Evolutionary conservation across 495 filamentous ascomycete genomes (phyloP).

Genomic region (Penicillium ochrochloron): DNA sequence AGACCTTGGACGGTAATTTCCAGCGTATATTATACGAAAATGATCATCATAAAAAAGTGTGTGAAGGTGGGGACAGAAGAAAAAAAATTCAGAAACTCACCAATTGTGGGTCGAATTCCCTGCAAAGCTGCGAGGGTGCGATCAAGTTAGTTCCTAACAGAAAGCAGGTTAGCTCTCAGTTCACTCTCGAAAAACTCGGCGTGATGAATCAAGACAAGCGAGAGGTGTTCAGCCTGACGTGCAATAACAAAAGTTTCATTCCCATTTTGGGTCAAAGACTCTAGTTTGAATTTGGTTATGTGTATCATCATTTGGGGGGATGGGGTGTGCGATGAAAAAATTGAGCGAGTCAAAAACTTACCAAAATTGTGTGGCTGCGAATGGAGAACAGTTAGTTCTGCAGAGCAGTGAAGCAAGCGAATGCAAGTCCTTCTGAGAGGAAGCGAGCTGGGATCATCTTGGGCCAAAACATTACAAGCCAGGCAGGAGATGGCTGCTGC

Average conservation of each 20-base stretch:
- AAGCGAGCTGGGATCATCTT: not conserved
- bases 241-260: conserved; percentile 92
- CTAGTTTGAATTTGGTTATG: conserved; percentile 96
- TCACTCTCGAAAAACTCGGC: conserved; percentile 16
- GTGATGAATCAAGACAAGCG: conserved; percentile 24
- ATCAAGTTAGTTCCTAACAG: conserved; percentile 29
- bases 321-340: conserved; percentile 17
- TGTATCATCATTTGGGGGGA: conserved; percentile 65
- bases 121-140: not conserved
- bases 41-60: conserved; percentile 63
- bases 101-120: conserved; percentile 17
- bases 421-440: not conserved
- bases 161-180: conserved; percentile 36
- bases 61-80: conserved; percentile 4
- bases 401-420: not conserved
- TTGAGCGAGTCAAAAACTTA: conserved; percentile 20
- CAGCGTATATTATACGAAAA: conserved; percentile 83
- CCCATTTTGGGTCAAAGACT: conserved; percentile 94
- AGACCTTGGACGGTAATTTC: conserved; percentile 99
- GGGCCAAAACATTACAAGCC: conserved; percentile 29
- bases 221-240: conserved; percentile 94
- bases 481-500: conserved; percentile 19
- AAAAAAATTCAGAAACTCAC: conserved; percentile 32
- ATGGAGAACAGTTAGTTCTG: conserved; percentile 8
- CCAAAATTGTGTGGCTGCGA: conserved; percentile 18